These are phyloP conservation scores for Aeschynomene evenia DNA, from an alignment of 306 rosid genomes.

Conservation along the genomic window DNA sequence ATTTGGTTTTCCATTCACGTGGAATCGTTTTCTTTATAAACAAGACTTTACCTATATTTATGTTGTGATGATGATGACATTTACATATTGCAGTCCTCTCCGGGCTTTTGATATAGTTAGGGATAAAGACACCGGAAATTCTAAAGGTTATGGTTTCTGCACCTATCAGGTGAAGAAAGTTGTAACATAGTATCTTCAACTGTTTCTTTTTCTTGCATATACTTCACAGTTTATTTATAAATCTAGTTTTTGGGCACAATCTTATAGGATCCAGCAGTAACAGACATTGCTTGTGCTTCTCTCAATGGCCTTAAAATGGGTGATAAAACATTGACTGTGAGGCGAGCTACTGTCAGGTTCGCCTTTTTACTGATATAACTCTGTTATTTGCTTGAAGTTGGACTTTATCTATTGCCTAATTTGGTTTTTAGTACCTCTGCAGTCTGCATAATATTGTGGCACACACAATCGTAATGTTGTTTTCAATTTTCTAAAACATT, in stretches of 20 bases:
- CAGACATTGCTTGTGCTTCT: constrained; percentile 77
- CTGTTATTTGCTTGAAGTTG: not conserved
- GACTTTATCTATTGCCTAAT: constrained; percentile 6
- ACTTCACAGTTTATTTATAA: constrained; percentile 23
- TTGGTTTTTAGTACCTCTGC: no score
- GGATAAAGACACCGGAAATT: constrained; percentile 83
- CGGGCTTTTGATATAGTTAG: constrained; percentile 72
- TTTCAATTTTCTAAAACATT: constrained; percentile 3
- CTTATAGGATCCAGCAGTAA: constrained; percentile 69
- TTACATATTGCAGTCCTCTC: constrained; percentile 59
- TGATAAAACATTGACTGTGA: constrained; percentile 77
- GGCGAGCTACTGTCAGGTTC: constrained; percentile 77
- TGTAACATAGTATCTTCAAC: constrained; percentile 14
- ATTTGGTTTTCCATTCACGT: not conserved
- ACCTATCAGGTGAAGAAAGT: constrained; percentile 61
- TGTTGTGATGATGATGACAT: constrained; percentile 27
- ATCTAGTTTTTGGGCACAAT: constrained; percentile 31
- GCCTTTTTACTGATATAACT: constrained; percentile 26
- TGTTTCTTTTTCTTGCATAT: constrained; percentile 6
- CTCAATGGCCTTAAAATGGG: constrained; percentile 88
- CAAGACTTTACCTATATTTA: constrained; percentile 3
- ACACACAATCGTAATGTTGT: not conserved
- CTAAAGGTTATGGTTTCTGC: constrained; percentile 85
- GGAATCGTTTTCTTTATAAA: constrained; percentile 5
- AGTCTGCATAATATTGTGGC: no score